Evolutionary conservation across 2,329 filamentous ascomycete species (phyloP).

Genomic region (Fusarium sp.): DNA sequence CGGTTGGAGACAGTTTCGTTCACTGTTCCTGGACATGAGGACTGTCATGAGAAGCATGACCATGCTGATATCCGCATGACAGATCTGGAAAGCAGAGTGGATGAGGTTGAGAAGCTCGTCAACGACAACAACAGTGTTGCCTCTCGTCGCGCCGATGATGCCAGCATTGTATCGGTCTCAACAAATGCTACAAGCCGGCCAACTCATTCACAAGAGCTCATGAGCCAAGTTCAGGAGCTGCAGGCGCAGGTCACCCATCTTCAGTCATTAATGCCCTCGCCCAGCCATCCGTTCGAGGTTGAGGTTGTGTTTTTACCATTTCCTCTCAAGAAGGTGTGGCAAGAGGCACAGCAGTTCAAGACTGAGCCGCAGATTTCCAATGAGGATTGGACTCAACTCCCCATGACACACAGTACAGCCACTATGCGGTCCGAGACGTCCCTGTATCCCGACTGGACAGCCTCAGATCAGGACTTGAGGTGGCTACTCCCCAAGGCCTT

Average conservation of each 20-base stretch:
- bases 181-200: conserved; percentile 53
- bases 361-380: conserved; percentile 47
- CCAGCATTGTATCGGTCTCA: conserved; percentile 57
- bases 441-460: conserved; percentile 56
- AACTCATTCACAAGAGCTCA: conserved; percentile 56
- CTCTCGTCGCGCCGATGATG: conserved; percentile 53
- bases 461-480: conserved; percentile 57
- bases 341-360: conserved; percentile 58
- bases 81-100: conserved; percentile 71
- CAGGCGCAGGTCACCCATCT: conserved; percentile 62
- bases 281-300: conserved; percentile 71
- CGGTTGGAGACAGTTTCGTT: conserved; percentile 75
- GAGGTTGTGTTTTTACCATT: conserved; percentile 81
- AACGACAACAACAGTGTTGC: conserved; percentile 56
- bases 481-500: conserved; percentile 75
- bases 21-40: conserved; percentile 69
- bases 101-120: conserved; percentile 65
- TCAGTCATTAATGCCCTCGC: conserved; percentile 68
- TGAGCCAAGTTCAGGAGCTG: conserved; percentile 59
- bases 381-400: conserved; percentile 65
- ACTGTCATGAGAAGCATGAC: conserved; percentile 73
- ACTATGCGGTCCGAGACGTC: conserved; percentile 59
- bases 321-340: conserved; percentile 64
- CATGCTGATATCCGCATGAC: conserved; percentile 70
- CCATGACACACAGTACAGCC: conserved; percentile 56